Conservation (phyloP, 163 green algal genomes). For the Scenedesmus sp. region DNA sequence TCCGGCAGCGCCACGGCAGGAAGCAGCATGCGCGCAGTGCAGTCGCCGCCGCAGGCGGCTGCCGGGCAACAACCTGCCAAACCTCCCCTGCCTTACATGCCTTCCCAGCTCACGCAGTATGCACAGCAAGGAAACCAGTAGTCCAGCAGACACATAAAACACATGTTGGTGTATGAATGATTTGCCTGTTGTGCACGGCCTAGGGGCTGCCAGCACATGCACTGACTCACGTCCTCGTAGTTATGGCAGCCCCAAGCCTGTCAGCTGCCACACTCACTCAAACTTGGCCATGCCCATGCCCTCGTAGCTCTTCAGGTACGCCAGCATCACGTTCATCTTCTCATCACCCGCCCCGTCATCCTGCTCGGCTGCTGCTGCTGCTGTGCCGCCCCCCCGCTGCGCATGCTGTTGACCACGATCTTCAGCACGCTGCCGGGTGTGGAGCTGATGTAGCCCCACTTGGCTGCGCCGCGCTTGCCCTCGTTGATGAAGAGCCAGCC, state of each 20-base stretch:
- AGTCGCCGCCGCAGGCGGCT: too few species aligned
- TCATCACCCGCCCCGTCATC: neutral
- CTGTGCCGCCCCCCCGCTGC: neutral
- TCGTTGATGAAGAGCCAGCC: conserved; percentile 57
- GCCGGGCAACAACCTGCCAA: too few species aligned
- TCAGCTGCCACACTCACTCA: conserved; percentile 34
- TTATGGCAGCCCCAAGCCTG: too few species aligned
- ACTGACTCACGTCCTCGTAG: too few species aligned
- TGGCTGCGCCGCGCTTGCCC: conserved; percentile 13
- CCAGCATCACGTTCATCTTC: conserved; percentile 57
- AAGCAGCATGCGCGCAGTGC: too few species aligned
- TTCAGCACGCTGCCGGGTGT: conserved; percentile 48
- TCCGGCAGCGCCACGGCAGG: too few species aligned
- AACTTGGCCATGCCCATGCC: conserved; percentile 53
- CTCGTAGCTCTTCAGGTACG: conserved; percentile 56
- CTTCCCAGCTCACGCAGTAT: too few species aligned
- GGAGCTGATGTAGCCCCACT: conserved; percentile 54
- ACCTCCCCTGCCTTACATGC: too few species aligned
- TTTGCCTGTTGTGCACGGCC: too few species aligned
- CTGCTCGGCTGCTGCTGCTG: conserved; percentile 6
- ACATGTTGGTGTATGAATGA: neutral
- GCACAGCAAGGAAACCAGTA: too few species aligned
- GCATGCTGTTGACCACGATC: conserved; percentile 47
- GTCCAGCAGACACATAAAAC: too few species aligned
- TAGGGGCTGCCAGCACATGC: too few species aligned